Evolutionary conservation across 176 grass and related monocot genomes (phyloP).

Genomic region (Aegilops sharonensis): DNA sequence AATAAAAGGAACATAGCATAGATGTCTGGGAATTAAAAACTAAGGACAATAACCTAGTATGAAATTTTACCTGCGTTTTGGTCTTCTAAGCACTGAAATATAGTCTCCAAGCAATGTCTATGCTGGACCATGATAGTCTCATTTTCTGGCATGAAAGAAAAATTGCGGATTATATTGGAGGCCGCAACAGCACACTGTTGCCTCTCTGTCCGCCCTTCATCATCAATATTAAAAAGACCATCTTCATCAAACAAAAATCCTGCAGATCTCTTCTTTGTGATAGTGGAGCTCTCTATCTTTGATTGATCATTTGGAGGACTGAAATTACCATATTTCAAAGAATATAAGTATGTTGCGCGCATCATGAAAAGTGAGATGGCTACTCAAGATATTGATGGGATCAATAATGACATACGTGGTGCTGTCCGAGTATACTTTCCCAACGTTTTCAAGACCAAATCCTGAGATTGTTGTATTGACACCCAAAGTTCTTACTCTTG

Average conservation of each 20-base stretch:
- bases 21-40: background rate
- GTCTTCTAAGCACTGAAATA: constrained; percentile 96
- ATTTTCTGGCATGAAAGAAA: constrained; percentile 99
- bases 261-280: constrained; percentile 53
- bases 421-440: constrained; percentile 45
- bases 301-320: constrained; percentile 47
- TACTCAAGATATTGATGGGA: constrained; percentile 15
- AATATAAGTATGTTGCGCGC: constrained; percentile 7
- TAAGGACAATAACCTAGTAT: constrained; percentile 9
- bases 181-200: constrained; percentile 90
- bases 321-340: constrained; percentile 25
- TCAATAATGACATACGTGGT: constrained; percentile 33
- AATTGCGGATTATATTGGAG: constrained; percentile 97
- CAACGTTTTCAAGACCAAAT: constrained; percentile 79
- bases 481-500: constrained; percentile 75
- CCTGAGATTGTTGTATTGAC: constrained; percentile 60
- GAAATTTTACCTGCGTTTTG: constrained; percentile 66
- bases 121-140: constrained; percentile 93
- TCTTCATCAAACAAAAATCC: constrained; percentile 92
- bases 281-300: constrained; percentile 41
- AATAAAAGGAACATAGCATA: background rate
- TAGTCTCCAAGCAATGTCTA: constrained; percentile 92
- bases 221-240: constrained; percentile 91
- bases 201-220: constrained; percentile 82
- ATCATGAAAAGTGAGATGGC: constrained; percentile 19